These are phyloP conservation scores for Cladophialophora psammophila DNA, from an alignment of 2,329 filamentous ascomycete genomes.

Conservation along the genomic window DNA sequence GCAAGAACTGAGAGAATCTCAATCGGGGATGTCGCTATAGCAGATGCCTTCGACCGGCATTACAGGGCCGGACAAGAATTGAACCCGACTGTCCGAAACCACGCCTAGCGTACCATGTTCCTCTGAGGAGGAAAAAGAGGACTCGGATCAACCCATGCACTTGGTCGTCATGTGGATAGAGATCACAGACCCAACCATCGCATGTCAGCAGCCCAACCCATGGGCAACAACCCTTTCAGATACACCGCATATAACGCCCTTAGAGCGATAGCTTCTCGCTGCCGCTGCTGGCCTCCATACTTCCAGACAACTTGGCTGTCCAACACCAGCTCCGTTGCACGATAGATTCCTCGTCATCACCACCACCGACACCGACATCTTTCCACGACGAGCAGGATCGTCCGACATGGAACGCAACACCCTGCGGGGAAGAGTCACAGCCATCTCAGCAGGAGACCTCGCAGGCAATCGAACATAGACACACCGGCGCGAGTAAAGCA, in stretches of 20 bases:
- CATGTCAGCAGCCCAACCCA: not conserved
- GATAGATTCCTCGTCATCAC: not conserved
- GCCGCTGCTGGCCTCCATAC: not conserved
- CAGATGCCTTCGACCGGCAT: slow-evolving; percentile 30
- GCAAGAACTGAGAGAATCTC: not conserved
- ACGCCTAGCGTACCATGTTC: not conserved
- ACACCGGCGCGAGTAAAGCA: not conserved
- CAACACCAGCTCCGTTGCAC: not conserved
- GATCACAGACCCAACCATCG: not conserved
- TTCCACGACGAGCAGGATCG: too few relatives aligned
- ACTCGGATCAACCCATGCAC: not conserved
- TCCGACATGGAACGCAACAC: too few relatives aligned
- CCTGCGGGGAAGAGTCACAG: too few relatives aligned
- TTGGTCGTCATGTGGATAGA: not conserved
- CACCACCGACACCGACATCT: not conserved
- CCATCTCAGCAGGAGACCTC: too few relatives aligned
- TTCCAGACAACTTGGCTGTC: not conserved
- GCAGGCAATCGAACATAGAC: too few relatives aligned
- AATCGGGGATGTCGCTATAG: not conserved
- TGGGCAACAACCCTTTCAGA: too few relatives aligned
- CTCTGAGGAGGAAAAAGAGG: not conserved
- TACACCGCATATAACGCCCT: too few relatives aligned
- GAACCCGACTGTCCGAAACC: not conserved
- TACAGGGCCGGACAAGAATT: not conserved
- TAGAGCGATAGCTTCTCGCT: too few relatives aligned